Conservation (phyloP, 345 rosid species). For the Streptanthus diversifolius region DNA sequence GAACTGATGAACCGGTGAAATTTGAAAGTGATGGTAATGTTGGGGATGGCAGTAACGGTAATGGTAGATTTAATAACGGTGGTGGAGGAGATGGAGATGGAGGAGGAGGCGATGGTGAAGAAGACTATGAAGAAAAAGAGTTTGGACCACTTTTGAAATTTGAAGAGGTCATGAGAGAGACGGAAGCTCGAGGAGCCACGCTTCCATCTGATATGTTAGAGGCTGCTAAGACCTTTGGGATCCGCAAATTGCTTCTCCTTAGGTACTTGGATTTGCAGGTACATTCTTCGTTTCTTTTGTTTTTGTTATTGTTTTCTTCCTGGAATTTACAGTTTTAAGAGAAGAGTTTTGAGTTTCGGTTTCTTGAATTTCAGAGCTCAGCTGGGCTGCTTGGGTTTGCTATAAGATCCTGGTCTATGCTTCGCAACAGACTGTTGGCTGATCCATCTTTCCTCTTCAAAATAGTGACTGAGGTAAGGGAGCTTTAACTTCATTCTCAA, state of each 20-base stretch:
- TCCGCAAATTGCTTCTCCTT: constrained; percentile 60
- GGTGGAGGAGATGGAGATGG: constrained; percentile 46
- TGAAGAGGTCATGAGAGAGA: constrained; percentile 71
- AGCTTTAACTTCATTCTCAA: background rate
- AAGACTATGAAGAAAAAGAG: constrained; percentile 60
- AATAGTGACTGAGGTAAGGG: constrained; percentile 74
- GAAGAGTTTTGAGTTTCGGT: background rate
- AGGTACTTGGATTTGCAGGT: constrained; percentile 80
- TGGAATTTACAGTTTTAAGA: background rate
- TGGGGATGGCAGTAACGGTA: constrained; percentile 42
- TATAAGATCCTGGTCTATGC: constrained; percentile 66
- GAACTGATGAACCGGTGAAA: constrained; percentile 16
- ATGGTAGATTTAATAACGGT: constrained; percentile 40
- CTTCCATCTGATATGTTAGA: constrained; percentile 84
- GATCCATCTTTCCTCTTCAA: constrained; percentile 97
- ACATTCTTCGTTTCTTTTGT: background rate
- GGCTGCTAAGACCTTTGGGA: constrained; percentile 69
- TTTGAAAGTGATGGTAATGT: constrained; percentile 30
- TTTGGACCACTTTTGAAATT: constrained; percentile 74
- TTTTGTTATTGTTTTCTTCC: background rate
- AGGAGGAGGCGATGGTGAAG: constrained; percentile 40
- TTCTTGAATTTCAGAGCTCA: constrained; percentile 47
- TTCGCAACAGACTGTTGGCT: constrained; percentile 84
- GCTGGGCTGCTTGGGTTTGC: constrained; percentile 62
- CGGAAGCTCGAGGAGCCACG: constrained; percentile 59